These are phyloP conservation scores for Fusarium sp. DNA, from an alignment of 2,329 filamentous ascomycete genomes.

Conservation along the genomic window DNA sequence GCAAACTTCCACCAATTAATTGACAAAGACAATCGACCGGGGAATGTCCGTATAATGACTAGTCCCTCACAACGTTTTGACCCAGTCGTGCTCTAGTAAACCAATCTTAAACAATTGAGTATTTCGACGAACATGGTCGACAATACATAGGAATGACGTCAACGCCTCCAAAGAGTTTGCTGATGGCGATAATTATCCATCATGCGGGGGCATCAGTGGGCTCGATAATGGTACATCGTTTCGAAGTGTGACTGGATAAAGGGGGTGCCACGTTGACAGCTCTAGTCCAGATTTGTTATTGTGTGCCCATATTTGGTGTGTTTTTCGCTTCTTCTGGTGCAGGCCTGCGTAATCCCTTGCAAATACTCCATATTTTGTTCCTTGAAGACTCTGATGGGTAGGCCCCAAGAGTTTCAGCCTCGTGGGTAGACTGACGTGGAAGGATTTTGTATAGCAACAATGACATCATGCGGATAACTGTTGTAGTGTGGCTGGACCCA, in stretches of 20 bases:
- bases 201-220: conserved; percentile 31
- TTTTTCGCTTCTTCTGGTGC: conserved; percentile 25
- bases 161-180: conserved; percentile 39
- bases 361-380: conserved; percentile 24
- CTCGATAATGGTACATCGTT: conserved; percentile 32
- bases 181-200: conserved; percentile 33
- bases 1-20: conserved; percentile 41
- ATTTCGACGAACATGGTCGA: background rate
- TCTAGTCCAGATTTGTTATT: conserved; percentile 33
- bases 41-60: background rate
- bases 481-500: conserved; percentile 33
- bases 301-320: conserved; percentile 12
- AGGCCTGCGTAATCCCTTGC: conserved; percentile 16
- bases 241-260: conserved; percentile 33
- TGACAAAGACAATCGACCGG: background rate
- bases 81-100: background rate
- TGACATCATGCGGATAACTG: conserved; percentile 43
- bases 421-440: conserved; percentile 47
- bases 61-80: background rate
- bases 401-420: conserved; percentile 46
- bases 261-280: conserved; percentile 46
- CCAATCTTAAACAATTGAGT: conserved; percentile 7
- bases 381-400: conserved; percentile 14
- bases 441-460: conserved; percentile 33
- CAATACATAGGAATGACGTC: conserved; percentile 40